Conservation (phyloP, 805 yeast genomes). For the Candida pseudofarinosa region DNA sequence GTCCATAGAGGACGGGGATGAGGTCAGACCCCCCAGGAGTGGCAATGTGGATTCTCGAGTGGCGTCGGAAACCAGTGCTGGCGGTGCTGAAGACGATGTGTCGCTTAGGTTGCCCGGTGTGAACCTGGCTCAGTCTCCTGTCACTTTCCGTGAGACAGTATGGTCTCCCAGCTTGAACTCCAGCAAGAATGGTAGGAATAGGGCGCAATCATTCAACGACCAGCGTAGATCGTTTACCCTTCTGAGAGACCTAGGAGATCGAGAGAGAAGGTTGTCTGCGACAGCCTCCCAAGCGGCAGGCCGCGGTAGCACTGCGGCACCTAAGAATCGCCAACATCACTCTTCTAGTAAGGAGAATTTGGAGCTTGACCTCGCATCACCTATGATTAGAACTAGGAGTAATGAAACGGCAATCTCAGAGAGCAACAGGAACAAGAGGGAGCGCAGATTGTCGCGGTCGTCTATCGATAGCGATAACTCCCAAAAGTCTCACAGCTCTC, state of each 20-base stretch:
- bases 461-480: conserved; percentile 65
- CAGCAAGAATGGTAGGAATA: conserved; percentile 15
- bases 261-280: not conserved
- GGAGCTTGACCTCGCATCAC: conserved; percentile 23
- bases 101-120: not conserved
- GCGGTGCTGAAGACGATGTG: not conserved
- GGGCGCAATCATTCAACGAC: conserved; percentile 42
- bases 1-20: not conserved
- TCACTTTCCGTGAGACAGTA: not conserved
- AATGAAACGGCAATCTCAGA: conserved; percentile 20
- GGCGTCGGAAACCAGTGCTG: not conserved
- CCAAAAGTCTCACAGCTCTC: conserved; percentile 71
- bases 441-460: conserved; percentile 32
- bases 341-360: conserved; percentile 12
- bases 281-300: conserved; percentile 6
- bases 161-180: not conserved
- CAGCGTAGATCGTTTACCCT: conserved; percentile 16
- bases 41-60: too few relatives aligned
- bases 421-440: conserved; percentile 14
- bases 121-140: not conserved
- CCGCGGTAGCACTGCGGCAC: conserved; percentile 2
- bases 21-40: too few relatives aligned
- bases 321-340: conserved; percentile 6
- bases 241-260: not conserved
- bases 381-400: conserved; percentile 23